Evolutionary conservation across 78 protist genomes (phyloP), one percentile per base, ranked within the genome.

Genomic region (Mantamonas sphyraenae): DNA sequence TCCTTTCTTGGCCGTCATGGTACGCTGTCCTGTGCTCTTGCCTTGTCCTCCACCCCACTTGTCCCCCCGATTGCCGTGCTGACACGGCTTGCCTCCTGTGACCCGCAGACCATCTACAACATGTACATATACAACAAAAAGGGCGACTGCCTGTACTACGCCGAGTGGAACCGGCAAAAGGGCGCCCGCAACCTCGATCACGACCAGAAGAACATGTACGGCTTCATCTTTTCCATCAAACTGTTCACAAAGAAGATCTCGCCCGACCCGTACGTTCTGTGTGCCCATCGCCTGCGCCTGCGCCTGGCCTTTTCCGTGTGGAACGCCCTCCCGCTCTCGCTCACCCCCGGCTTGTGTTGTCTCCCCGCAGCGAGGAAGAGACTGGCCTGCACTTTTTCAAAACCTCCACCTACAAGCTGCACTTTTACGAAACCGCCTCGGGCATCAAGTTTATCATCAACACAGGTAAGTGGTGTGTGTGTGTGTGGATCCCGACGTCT

Each of bases 381-480:
- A n/a, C n/a, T n/a, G n/a, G n/a, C 47, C 5, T 12, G 47, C 47
- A 42, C 5, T 10, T 10, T 42, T 83, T 68, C 55, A 42, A 39
- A 34, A 83, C 88, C 39, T 53, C 70, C 34, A 51, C 77, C 4
- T 83, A 68, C 78, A 77, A 79, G 68, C 68, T 83, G 43, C 75
- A 83, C 35, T 79, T 33, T 56, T 83, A 70, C 43, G 89, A 83
- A 51, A 79, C 89, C 34, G 67, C 81, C 55, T 60, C 84, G 20
- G 57, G 80, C 33, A 22, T 74, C 17, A 78, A 71, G 28, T 83
- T 83, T 59, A 60, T 83, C 24, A 55, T 83, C n/a, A n/a, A n/a
- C n/a, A n/a, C n/a, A n/a, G n/a, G n/a, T n/a, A n/a, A n/a, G n/a
- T n/a, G n/a, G n/a, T n/a, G n/a, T n/a, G n/a, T n/a, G n/a, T n/a